These are phyloP conservation scores for Astragalus glycyphyllos DNA, from an alignment of 306 rosid genomes.

Conservation along the genomic window DNA sequence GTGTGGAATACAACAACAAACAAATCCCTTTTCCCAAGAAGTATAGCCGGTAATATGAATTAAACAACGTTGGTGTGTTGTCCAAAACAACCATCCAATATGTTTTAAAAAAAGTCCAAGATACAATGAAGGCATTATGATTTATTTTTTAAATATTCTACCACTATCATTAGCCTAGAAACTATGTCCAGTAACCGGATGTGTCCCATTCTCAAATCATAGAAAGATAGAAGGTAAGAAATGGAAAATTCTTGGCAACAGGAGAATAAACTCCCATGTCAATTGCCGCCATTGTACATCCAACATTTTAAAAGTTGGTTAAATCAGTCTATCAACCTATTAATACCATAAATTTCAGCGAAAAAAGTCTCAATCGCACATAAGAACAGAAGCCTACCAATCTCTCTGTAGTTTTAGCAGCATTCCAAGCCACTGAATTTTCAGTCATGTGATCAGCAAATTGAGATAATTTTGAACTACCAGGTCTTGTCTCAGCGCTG, in stretches of 20 bases:
- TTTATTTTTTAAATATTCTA: neutral
- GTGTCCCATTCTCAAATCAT: constrained; percentile 17
- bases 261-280: constrained; percentile 14
- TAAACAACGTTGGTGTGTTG: neutral
- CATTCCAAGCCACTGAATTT: constrained; percentile 79
- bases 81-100: neutral
- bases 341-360: constrained; percentile 12
- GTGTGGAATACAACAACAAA: neutral
- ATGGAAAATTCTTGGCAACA: constrained; percentile 7
- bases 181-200: neutral
- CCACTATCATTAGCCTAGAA: constrained; percentile 9
- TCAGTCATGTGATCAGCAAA: constrained; percentile 84
- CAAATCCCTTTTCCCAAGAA: neutral
- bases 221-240: neutral
- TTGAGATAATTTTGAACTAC: constrained; percentile 94
- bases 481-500: constrained; percentile 97
- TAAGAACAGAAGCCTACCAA: constrained; percentile 58
- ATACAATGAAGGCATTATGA: neutral
- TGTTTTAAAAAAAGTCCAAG: neutral
- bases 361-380: constrained; percentile 29
- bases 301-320: constrained; percentile 12
- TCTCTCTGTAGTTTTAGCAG: constrained; percentile 76
- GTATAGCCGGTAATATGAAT: neutral
- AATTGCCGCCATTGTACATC: neutral
- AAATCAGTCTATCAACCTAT: neutral